Base-by-base conservation (phyloP, 768 basidiomycete genomes). In the Kondoa malvinella region DNA sequence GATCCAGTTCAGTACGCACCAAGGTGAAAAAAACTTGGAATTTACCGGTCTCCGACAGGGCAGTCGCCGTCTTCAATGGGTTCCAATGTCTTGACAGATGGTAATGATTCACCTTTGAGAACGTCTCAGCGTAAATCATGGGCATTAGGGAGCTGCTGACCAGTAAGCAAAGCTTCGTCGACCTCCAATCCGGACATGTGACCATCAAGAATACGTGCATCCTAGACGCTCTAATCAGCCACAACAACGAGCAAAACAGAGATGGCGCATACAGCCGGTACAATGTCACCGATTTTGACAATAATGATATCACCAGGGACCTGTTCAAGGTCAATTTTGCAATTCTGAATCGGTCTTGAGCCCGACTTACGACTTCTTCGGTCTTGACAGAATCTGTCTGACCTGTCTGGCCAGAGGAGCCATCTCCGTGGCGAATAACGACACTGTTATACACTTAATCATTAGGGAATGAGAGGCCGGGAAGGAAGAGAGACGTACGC, bases 91-190 rank as follows among this genome's bases (percentile, higher is more conserved):
- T 80, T 79, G 3, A 66, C 68, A 4, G 77, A 77, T 12, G 79
- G 79, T 12, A 80, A 72, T 8, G 75, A 76, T 69, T 68, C 68
- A 4, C n/a, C n/a, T n/a, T n/a, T n/a, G n/a, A n/a, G n/a, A n/a
- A n/a, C n/a, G n/a, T n/a, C n/a, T n/a, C n/a, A n/a, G n/a, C n/a
- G n/a, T n/a, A n/a, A n/a, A n/a, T n/a, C n/a, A n/a, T n/a, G n/a
- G n/a, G n/a, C n/a, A n/a, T n/a, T n/a, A n/a, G n/a, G n/a, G n/a
- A 59, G 30, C n/a, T 29, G n/a, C 56, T 78, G 77, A 21, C 78
- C 78, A 1, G 79, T 80, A 12, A 80, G 72, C 63, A 80, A 76
- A 0, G 79, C 79, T 66, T 80, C 79, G 70, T 80, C 79, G 59
- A 73, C 75, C 68, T 79, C 79, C 30, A 80, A 69, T 65, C 74